These are phyloP conservation scores for Alternaria atra DNA, from an alignment of 2,329 filamentous ascomycete genomes.

Conservation along the genomic window DNA sequence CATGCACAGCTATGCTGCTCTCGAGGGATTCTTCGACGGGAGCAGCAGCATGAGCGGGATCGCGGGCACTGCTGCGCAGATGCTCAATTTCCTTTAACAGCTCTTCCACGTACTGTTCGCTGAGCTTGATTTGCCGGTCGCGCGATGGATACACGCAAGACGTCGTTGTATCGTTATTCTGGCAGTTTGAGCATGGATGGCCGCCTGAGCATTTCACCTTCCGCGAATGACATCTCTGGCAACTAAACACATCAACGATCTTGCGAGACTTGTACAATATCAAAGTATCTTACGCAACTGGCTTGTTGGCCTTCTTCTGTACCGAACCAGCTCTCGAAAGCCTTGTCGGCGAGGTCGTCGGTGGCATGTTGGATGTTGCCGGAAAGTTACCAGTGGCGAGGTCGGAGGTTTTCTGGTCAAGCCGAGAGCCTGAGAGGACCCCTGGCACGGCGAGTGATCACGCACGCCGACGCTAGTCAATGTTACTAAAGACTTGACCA, in stretches of 20 bases:
- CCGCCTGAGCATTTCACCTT: neutral
- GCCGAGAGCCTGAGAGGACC: too few species aligned
- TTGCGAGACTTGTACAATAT: too few species aligned
- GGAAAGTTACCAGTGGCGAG: too few species aligned
- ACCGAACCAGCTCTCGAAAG: too few species aligned
- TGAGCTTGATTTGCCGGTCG: neutral
- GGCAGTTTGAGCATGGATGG: neutral
- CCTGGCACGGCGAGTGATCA: too few species aligned
- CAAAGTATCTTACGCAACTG: too few species aligned
- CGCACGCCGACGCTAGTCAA: too few species aligned
- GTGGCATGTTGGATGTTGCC: too few species aligned
- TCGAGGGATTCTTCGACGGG: neutral
- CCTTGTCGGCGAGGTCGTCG: too few species aligned
- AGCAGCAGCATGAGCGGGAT: neutral
- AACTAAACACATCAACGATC: neutral
- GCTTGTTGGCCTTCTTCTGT: too few species aligned
- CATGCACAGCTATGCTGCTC: neutral
- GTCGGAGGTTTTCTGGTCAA: too few species aligned
- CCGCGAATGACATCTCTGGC: neutral
- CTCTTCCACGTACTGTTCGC: neutral
- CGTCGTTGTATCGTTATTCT: neutral
- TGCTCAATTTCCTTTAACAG: neutral
- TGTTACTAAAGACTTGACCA: neutral
- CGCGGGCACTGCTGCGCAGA: too few species aligned
- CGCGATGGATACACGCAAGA: conserved; percentile 1